Evolutionary conservation across 108 stramenopile species (phyloP), one percentile per base, ranked within the genome.

Genomic region (Ochromonas danica): DNA sequence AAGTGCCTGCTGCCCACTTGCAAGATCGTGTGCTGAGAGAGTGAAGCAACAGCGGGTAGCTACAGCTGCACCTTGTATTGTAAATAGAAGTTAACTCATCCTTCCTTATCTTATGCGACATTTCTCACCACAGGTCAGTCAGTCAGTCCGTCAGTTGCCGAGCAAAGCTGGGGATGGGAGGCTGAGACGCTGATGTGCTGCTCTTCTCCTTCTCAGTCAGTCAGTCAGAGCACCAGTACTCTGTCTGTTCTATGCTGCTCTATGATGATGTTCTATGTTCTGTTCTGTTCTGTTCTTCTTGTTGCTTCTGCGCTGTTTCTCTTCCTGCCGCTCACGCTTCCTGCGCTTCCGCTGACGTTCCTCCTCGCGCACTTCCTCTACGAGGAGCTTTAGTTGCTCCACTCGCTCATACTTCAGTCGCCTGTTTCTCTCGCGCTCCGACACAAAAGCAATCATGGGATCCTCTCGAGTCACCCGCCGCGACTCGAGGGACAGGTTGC

Each of bases 401-500:
- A 67, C 63, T 35, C 63, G 17, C 17, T 3, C 63, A 36, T 67
- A 67, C 31, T 67, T 67, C 25, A 14, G 14, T 22, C 35, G 45
- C 6, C 57, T 45, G 39, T 0, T 35, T 31, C 2, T 57, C 41
- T 3, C 60, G 45, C 35, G 1, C 27, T 31, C 57, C 39, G 1
- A 1, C 22, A 35, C 33, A 38, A 14, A 38, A 1, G 27, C 3
- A 28, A 41, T 36, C 79, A 80, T 80, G 31, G 79, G 79, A 62
- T 80, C 79, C 36, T 80, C 79, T 31, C 79, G 43, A 27, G 31
- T 28, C 3, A 30, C 3, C n/a, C 79, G 79, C 79, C 35, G 25
- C 1, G 28, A 33, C 0, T 80, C 79, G 14, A 61, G 25, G 33
- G 0, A 35, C 3, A 80, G n/a, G 71, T 80, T 80, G 42, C 79